Percentiles rank a stretch among this genome's conserved stretches.
These are phyloP conservation scores for Claviceps sp. DNA, from an alignment of 2,329 filamentous ascomycete species.

Conservation along the genomic window DNA sequence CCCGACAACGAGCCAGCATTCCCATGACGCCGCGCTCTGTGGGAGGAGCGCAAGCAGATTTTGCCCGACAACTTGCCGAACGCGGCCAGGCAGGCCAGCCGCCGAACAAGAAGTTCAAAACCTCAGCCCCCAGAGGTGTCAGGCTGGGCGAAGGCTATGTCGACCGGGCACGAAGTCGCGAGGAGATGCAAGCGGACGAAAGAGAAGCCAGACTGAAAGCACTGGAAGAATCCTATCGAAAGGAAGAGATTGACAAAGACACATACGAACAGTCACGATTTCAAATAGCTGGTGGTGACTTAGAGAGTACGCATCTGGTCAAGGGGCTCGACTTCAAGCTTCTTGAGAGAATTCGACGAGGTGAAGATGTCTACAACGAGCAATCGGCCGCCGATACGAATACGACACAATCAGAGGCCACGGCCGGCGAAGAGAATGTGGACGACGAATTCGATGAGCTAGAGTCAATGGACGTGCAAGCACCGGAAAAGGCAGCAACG, in stretches of 20 bases:
- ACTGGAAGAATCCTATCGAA: constrained; percentile 68
- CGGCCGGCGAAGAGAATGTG: constrained; percentile 23
- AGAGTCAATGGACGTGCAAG: constrained; percentile 39
- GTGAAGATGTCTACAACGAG: constrained; percentile 50
- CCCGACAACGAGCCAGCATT: constrained; percentile 65
- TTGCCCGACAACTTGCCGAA: constrained; percentile 74
- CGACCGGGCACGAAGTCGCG: constrained; percentile 61
- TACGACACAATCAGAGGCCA: constrained; percentile 17
- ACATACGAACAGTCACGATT: constrained; percentile 64
- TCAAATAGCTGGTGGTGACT: constrained; percentile 72
- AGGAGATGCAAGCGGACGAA: constrained; percentile 38
- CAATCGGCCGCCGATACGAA: constrained; percentile 8
- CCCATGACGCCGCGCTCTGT: constrained; percentile 88
- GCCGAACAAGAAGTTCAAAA: constrained; percentile 60
- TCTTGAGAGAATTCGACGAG: constrained; percentile 52
- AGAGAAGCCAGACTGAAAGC: constrained; percentile 57
- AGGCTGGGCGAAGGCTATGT: constrained; percentile 70
- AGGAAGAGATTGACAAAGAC: constrained; percentile 68
- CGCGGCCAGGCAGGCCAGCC: constrained; percentile 42
- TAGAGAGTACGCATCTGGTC: constrained; percentile 70
- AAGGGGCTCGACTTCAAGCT: constrained; percentile 86
- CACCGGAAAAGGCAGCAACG: constrained; percentile 35
- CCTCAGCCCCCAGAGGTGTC: constrained; percentile 69
- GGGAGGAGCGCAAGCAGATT: constrained; percentile 44
- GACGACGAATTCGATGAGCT: constrained; percentile 55